Base-by-base conservation (phyloP, 306 rosid species). In the Inga laurina region DNA sequence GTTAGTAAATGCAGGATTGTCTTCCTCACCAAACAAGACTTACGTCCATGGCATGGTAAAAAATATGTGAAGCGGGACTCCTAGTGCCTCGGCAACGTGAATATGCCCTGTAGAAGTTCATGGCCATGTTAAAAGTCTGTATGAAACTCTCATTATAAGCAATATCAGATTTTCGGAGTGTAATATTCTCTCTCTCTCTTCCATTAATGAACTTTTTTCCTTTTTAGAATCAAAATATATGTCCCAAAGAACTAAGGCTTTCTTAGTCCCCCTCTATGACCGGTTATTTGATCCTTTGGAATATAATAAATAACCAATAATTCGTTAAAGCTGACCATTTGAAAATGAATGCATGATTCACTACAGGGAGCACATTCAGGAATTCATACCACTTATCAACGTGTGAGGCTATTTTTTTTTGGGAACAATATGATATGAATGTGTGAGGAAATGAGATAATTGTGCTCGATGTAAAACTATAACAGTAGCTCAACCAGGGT, bases 21-120 rank as follows among this genome's bases (percentile, higher is more conserved):
- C 81, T 77, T 70, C 62, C 83, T 71, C 86, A 78, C 70, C 51
- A 84, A 86, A 85, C 69, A 88, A 85, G 83, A 88, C 99, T 96
- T 92, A 93, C 99, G 99, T 93, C 99, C 98, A 96, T 71, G 99
- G 99, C 98, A 96, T 91, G 5, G 99, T 96, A 76, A 96, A 96
- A 83, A 96, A 92, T 74, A 96, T 86, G 86, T 96, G 99, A 79
- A 93, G 88, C 0, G 98, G 97, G 62, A 93, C 85, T 41, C 82
- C 72, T 69, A 96, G 89, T 41, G 82, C 85, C 94, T 96, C 98
- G 6, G 97, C 99, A 81, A 96, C 93, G 88, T 93, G 93, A 81
- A 88, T 86, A 82, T 96, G 98, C 73, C 98, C 99, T 96, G 94
- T 85, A 88, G 34, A 90, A 89, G 73, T 56, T 74, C 51, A 64